These are phyloP conservation scores for Candida caryicola DNA, from an alignment of 805 yeast species.

Conservation along the genomic window DNA sequence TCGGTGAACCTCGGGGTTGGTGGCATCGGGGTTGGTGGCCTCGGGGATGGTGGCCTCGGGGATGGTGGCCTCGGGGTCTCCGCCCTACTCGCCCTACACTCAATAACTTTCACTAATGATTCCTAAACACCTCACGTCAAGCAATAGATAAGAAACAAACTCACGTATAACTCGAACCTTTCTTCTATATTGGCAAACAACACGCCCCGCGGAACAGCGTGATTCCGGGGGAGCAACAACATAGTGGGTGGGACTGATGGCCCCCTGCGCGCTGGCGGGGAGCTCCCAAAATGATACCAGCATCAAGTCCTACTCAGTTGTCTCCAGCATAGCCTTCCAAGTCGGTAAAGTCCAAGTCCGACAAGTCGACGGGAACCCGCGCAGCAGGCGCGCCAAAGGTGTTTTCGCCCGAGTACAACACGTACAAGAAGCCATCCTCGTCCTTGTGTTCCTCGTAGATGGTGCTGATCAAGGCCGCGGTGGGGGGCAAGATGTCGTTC, in stretches of 20 bases:
- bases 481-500: conserved; percentile 95
- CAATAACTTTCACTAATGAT: neutral
- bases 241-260: neutral
- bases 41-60: too few relatives aligned
- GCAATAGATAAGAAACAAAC: neutral
- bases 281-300: neutral
- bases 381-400: conserved; percentile 68
- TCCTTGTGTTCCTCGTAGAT: conserved; percentile 97
- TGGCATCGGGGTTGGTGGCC: too few relatives aligned
- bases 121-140: conserved; percentile 1
- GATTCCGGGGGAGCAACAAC: too few relatives aligned
- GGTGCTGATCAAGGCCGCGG: conserved; percentile 94
- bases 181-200: neutral
- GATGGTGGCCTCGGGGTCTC: too few relatives aligned
- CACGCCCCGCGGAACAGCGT: neutral
- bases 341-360: conserved; percentile 12
- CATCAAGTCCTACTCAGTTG: neutral
- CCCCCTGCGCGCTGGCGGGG: neutral
- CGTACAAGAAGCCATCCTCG: conserved; percentile 95
- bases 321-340: conserved; percentile 13
- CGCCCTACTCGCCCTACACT: too few relatives aligned
- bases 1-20: too few relatives aligned
- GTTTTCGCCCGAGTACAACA: conserved; percentile 95
- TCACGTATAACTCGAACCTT: neutral
- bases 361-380: conserved; percentile 2